Conservation (phyloP, 2,329 filamentous ascomycete species). For the Pyrenochaeta sp. region DNA sequence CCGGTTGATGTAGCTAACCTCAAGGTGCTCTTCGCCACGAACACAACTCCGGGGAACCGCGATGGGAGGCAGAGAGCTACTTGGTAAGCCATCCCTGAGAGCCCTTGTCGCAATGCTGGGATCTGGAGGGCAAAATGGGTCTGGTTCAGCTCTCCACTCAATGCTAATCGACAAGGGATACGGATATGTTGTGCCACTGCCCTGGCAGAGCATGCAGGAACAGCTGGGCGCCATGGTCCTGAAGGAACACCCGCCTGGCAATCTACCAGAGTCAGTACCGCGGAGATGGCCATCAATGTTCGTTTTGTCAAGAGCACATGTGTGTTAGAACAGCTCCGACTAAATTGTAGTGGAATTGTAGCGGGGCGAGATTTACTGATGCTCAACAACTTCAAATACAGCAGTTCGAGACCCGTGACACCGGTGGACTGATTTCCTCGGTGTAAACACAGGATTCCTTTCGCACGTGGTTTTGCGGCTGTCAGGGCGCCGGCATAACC, state of each 20-base stretch:
- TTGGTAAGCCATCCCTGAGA: not conserved
- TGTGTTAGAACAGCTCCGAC: too few relatives aligned
- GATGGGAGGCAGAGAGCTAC: not conserved
- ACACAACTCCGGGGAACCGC: not conserved
- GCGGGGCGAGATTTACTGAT: not conserved
- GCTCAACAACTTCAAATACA: not conserved
- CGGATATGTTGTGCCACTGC: not conserved
- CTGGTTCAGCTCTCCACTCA: not conserved
- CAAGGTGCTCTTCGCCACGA: not conserved
- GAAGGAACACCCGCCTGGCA: constrained; percentile 5
- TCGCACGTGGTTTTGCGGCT: constrained; percentile 22
- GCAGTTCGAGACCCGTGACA: not conserved
- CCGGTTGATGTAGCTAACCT: not conserved
- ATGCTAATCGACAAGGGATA: not conserved
- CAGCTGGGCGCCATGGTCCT: constrained; percentile 5
- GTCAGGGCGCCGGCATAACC: constrained; percentile 4
- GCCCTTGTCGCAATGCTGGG: not conserved
- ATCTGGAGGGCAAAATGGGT: not conserved
- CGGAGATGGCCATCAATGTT: not conserved
- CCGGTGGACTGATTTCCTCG: not conserved
- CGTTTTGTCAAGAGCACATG: not conserved
- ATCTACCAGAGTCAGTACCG: constrained; percentile 6
- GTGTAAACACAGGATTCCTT: not conserved
- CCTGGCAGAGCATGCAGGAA: not conserved
- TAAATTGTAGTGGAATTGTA: not conserved